phyloP scores from a whole-genome alignment of 345 rosid genomes.

The Gossypium stocksii region DNA sequence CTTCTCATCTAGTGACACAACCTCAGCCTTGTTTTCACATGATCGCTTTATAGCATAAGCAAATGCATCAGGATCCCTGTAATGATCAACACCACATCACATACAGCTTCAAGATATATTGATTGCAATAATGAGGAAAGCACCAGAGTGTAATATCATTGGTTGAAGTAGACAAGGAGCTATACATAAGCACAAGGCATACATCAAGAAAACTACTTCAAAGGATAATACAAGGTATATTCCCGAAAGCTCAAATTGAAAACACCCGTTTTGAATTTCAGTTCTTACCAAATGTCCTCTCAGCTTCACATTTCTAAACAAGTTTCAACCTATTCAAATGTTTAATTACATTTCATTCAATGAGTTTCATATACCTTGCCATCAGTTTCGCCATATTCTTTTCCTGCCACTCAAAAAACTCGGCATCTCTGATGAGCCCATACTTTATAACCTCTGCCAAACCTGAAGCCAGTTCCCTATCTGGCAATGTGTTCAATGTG shows the following conservation, averaged over 20 bases:
- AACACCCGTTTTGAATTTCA: slow-evolving; percentile 4
- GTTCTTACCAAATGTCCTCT: background rate
- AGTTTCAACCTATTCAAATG: background rate
- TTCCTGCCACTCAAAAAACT: slow-evolving; percentile 97
- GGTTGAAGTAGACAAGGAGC: background rate
- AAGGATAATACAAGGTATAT: background rate
- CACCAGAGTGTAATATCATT: background rate
- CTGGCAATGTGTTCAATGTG: slow-evolving; percentile 82
- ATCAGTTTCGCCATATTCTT: slow-evolving; percentile 64
- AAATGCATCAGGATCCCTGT: slow-evolving; percentile 83
- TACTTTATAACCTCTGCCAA: slow-evolving; percentile 92
- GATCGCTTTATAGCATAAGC: slow-evolving; percentile 93
- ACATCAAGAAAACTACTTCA: background rate
- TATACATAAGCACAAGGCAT: background rate
- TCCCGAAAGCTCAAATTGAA: background rate
- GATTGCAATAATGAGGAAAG: slow-evolving; percentile 3
- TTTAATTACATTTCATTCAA: background rate
- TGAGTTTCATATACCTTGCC: slow-evolving; percentile 51
- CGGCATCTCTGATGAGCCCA: slow-evolving; percentile 93
- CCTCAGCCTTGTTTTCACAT: slow-evolving; percentile 96
- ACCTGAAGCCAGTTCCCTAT: slow-evolving; percentile 92
- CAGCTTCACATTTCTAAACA: background rate
- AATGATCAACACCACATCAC: background rate
- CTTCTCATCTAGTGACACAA: slow-evolving; percentile 95
- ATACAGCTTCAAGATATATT: background rate